Evolutionary conservation across 2,329 filamentous ascomycete genomes (phyloP), one percentile per base, ranked within the genome.

Genomic region (Pseudocercospora fuligena): DNA sequence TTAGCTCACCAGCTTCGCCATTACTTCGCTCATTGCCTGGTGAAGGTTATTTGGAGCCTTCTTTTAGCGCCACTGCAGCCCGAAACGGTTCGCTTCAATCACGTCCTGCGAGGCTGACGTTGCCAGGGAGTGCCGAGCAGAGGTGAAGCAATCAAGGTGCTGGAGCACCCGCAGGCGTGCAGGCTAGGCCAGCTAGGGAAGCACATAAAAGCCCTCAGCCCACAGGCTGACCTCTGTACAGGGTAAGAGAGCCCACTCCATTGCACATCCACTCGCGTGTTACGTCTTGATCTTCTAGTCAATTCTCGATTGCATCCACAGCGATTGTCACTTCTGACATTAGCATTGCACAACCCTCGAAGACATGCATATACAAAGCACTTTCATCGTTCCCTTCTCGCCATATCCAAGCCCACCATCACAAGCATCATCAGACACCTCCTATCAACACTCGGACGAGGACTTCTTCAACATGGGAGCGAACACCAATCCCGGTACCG

Each of bases 401-500:
- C 63, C 70, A 47, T 73, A 74, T 61, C 72, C 75, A 67, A 73
- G 69, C 61, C 72, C 73, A 51, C 73, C 72, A 16, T 73, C 72
- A n/a, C 65, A 69, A 49, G 58, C 67, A 36, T 69, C 72, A 36
- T 69, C 69, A 54, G 62, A 68, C 67, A 49, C 66, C 53, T 40
- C 31, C 47, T 61, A 64, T 47, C 63, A 58, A 58, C 61, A 57
- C 65, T 51, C 63, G 51, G 53, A 69, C 62, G 61, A 69, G 69
- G 65, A 69, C n/a, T 64, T 61, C 23, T 69, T 66, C 67, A 71
- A 25, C 47, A 83, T 82, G 80, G 80, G 80, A 73, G 78, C 77
- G 76, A 79, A 79, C 75, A 76, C 78, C 75, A 75, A 75, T 64
- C 9, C 56, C n/a, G 16, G 19, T 19, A 75, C 77, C 75, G 70